phyloP scores from a whole-genome alignment of 2,329 filamentous ascomycete species.

The Cadophora sp. region DNA sequence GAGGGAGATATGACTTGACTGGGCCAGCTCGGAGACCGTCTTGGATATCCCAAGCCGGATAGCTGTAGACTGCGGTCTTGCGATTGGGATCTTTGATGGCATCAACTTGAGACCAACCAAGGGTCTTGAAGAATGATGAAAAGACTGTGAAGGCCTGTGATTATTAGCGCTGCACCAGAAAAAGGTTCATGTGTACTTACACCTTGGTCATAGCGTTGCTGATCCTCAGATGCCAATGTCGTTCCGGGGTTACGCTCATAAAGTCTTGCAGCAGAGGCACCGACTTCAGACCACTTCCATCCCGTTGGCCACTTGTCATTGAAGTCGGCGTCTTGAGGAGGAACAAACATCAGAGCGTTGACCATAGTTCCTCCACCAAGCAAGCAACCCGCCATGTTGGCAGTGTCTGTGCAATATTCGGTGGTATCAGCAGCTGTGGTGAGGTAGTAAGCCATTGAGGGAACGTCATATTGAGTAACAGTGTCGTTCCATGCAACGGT shows the following conservation, averaged over 20 bases:
- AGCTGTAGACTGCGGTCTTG: conserved; percentile 70
- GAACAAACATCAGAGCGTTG: conserved; percentile 72
- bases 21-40: conserved; percentile 72
- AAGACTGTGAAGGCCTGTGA: conserved; percentile 63
- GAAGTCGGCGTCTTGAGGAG: conserved; percentile 68
- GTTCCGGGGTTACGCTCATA: conserved; percentile 75
- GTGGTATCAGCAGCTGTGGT: conserved; percentile 66
- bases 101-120: conserved; percentile 58
- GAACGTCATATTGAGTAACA: conserved; percentile 72
- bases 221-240: conserved; percentile 67
- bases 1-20: conserved; percentile 72
- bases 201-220: conserved; percentile 67
- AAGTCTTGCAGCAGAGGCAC: conserved; percentile 62
- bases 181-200: not conserved
- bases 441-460: conserved; percentile 68
- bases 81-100: conserved; percentile 55
- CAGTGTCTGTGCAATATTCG: conserved; percentile 51
- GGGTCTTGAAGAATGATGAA: conserved; percentile 53
- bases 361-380: conserved; percentile 62
- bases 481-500: conserved; percentile 36
- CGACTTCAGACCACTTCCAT: conserved; percentile 71
- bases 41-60: conserved; percentile 69
- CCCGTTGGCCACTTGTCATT: conserved; percentile 71
- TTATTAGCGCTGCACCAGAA: not conserved
- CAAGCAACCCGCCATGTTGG: conserved; percentile 73